A percentile compares a stretch with the other conserved stretches of the same genome.
Evolutionary conservation across 2,329 filamentous ascomycete species (phyloP).

Genomic region (Sphaceloma murrayae): DNA sequence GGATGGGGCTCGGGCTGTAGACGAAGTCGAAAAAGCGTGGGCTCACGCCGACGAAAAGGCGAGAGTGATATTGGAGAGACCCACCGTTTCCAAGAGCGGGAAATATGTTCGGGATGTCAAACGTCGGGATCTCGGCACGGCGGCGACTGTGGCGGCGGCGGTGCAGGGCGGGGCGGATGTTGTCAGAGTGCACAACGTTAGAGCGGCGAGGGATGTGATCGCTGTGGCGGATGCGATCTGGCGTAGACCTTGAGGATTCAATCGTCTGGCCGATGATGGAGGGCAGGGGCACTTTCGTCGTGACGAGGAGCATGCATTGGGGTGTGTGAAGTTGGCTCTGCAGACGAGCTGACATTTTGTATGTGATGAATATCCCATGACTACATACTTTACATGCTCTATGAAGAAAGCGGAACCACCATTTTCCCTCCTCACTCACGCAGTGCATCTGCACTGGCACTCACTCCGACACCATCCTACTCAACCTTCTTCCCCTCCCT

Average conservation of each 20-base stretch:
- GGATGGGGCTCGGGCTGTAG: too few relatives aligned
- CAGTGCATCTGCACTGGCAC: not conserved
- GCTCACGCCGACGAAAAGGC: slow-evolving; percentile 48
- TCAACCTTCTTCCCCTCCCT: slow-evolving; percentile 63
- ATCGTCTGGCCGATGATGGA: too few relatives aligned
- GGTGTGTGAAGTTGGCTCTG: too few relatives aligned
- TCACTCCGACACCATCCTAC: not conserved
- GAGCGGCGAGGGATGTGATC: slow-evolving; percentile 55
- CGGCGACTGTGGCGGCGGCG: slow-evolving; percentile 75
- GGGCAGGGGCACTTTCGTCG: too few relatives aligned
- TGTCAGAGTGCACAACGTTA: slow-evolving; percentile 81
- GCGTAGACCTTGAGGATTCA: too few relatives aligned
- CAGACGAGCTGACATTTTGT: too few relatives aligned
- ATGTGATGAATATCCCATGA: too few relatives aligned
- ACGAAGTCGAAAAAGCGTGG: too few relatives aligned
- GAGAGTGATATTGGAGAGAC: slow-evolving; percentile 39
- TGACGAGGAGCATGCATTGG: too few relatives aligned
- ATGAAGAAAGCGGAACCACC: too few relatives aligned
- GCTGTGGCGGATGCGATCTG: slow-evolving; percentile 84
- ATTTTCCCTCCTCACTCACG: not conserved
- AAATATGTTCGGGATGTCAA: not conserved
- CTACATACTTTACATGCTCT: too few relatives aligned
- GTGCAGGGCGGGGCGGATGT: slow-evolving; percentile 84
- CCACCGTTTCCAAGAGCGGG: not conserved
- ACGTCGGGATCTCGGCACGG: slow-evolving; percentile 59